Percentiles rank a stretch among this genome's conserved stretches.
phyloP scores from a whole-genome alignment of 305 asterid genomes.

The Lippia alba region DNA sequence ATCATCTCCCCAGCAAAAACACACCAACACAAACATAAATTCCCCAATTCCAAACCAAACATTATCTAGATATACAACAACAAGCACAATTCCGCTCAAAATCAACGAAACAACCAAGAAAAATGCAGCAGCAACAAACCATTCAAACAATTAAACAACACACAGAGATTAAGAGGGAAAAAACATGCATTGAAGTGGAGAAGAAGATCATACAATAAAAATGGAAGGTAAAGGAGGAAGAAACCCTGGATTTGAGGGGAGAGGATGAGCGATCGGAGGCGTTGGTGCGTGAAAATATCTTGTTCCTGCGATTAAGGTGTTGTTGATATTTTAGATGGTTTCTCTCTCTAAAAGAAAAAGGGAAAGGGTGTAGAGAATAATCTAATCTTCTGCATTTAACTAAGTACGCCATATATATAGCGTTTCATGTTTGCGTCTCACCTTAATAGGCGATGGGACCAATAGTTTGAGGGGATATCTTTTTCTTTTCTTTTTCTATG shows the following conservation, averaged over 20 bases:
- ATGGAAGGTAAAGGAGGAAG: slow-evolving; percentile 43
- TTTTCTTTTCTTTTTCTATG: slow-evolving; percentile 18
- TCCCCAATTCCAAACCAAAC: slow-evolving; percentile 26
- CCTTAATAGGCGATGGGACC: slow-evolving; percentile 52
- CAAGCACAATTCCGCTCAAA: slow-evolving; percentile 8
- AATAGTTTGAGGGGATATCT: slow-evolving; percentile 32
- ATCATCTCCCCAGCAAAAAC: slow-evolving; percentile 21
- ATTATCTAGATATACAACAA: slow-evolving; percentile 13
- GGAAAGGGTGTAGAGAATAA: too few relatives aligned
- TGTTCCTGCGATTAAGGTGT: slow-evolving; percentile 17
- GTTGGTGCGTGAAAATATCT: slow-evolving; percentile 44
- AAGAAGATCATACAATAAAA: slow-evolving; percentile 36
- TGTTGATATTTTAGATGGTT: slow-evolving; percentile 29
- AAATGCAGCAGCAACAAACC: slow-evolving; percentile 33
- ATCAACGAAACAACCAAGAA: neutral
- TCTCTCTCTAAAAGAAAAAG: slow-evolving; percentile 45
- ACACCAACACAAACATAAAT: slow-evolving; percentile 34
- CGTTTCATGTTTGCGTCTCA: slow-evolving; percentile 42
- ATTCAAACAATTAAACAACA: slow-evolving; percentile 13
- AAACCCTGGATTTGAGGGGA: slow-evolving; percentile 60
- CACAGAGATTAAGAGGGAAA: neutral
- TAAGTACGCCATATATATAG: slow-evolving; percentile 31
- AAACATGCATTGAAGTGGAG: neutral
- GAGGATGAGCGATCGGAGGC: slow-evolving; percentile 55
- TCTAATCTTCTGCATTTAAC: slow-evolving; percentile 6